Evolutionary conservation across 345 rosid genomes (phyloP).

Genomic region (Mercurialis annua): DNA sequence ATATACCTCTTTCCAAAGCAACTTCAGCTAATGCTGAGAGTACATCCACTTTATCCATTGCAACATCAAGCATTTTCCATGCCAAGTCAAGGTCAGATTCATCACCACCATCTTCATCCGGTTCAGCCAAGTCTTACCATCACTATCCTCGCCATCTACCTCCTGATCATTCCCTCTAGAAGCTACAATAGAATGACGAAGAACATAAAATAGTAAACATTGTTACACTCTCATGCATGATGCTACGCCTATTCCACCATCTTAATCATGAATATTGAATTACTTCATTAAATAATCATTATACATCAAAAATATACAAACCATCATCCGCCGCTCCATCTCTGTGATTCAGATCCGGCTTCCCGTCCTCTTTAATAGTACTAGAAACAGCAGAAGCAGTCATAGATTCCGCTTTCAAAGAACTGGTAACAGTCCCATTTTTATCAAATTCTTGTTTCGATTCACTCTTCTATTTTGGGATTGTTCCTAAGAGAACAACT

Average conservation of each 20-base stretch:
- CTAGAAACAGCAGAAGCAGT: constrained; percentile 49
- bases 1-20: constrained; percentile 84
- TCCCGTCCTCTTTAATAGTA: constrained; percentile 44
- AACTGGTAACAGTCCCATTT: constrained; percentile 42
- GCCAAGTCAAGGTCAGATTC: constrained; percentile 91
- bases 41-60: constrained; percentile 83
- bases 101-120: constrained; percentile 89
- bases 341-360: constrained; percentile 35
- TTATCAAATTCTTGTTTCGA: constrained; percentile 37
- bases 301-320: constrained; percentile 19
- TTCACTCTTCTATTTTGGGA: constrained; percentile 64
- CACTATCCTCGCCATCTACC: constrained; percentile 44
- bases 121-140: constrained; percentile 56
- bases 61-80: constrained; percentile 92
- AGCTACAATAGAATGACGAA: constrained; percentile 23
- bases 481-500: constrained; percentile 75
- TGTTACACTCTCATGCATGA: not conserved
- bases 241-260: not conserved
- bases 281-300: not conserved
- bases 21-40: constrained; percentile 79
- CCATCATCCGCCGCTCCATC: constrained; percentile 44
- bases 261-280: not conserved
- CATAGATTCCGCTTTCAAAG: constrained; percentile 42
- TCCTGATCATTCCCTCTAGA: constrained; percentile 45
- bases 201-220: not conserved